Base-by-base conservation (phyloP, 352 stramenopile genomes). In the Phytophthora chlamydospora region DNA sequence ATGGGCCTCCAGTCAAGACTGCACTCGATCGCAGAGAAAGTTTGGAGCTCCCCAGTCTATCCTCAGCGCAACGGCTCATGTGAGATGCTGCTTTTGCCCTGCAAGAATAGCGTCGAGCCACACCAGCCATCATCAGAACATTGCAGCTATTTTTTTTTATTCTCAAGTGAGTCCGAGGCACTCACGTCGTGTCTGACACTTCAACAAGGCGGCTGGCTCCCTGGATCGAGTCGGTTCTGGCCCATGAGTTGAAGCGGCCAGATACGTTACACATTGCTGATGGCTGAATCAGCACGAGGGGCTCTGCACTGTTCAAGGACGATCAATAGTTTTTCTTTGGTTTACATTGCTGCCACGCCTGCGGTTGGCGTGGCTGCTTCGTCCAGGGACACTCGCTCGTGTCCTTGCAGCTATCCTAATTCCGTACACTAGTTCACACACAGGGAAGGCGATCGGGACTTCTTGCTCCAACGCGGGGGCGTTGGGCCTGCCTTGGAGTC, bases 381-480 rank as follows among this genome's bases (percentile, higher is more conserved):
- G 42, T 58, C 43, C 45, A 57, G 39, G 43, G 27, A 62, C 36
- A 62, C 31, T 57, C 24, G 12, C 31, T 56, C 41, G 46, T 70
- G 34, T 48, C 56, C 48, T 44, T 56, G 38, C 33, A n/a, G 16
- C 34, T 43, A 66, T 58, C 49, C 39, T 57, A 55, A 44, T 59
- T 71, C n/a, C 29, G 29, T 75, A 64, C 57, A 66, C 57, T 75
- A 74, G 14, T 66, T 61, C 50, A 71, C 66, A 71, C 43, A 66
- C 19, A 63, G 32, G 27, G 60, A 66, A 73, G 52, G 27, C 29
- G 31, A 10, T 17, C 17, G 14, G 16, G n/a, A 6, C 34, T 50
- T 17, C 27, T 19, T 47, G 41, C 39, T 7, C 52, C 46, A 16
- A 31, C 27, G 27, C 8, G n/a, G 24, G 24, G 24, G 24, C 4